Conservation (phyloP, 805 yeast genomes). For the Ogataea kodamae region DNA sequence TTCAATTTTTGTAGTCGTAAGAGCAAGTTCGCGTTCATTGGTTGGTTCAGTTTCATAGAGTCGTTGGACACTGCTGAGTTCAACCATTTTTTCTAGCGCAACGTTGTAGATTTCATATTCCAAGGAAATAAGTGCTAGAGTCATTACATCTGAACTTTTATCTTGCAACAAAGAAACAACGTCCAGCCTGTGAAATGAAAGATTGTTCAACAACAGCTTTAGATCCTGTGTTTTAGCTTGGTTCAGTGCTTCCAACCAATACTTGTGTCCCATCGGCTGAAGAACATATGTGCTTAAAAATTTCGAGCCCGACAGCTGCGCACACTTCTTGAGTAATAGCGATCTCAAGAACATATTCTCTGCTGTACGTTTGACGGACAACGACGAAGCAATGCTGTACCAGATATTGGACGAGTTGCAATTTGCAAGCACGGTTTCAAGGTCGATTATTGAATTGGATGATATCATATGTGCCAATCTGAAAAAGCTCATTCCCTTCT, state of each 20-base stretch:
- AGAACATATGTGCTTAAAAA: slow-evolving; percentile 4
- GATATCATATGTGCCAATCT: slow-evolving; percentile 11
- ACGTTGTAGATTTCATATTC: slow-evolving; percentile 11
- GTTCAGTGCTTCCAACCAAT: slow-evolving; percentile 12
- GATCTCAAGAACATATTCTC: slow-evolving; percentile 23
- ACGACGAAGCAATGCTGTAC: slow-evolving; percentile 8
- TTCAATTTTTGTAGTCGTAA: slow-evolving; percentile 12
- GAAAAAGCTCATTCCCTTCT: slow-evolving; percentile 6
- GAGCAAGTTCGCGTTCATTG: slow-evolving; percentile 3
- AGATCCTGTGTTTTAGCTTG: slow-evolving; percentile 5
- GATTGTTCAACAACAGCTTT: slow-evolving; percentile 11
- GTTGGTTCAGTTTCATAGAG: slow-evolving; percentile 1
- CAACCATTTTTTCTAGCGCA: slow-evolving; percentile 19
- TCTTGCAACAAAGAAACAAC: slow-evolving; percentile 4
- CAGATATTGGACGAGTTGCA: not conserved
- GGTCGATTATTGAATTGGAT: no score
- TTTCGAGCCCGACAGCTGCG: slow-evolving; percentile 10
- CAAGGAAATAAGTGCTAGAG: slow-evolving; percentile 13
- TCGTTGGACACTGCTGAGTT: slow-evolving; percentile 14
- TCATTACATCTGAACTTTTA: slow-evolving; percentile 8
- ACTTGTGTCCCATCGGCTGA: slow-evolving; percentile 20
- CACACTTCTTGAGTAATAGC: slow-evolving; percentile 18
- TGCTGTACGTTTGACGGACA: slow-evolving; percentile 9
- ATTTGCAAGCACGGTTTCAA: slow-evolving; percentile 9
- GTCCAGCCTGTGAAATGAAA: slow-evolving; percentile 15